Percentiles rank a stretch among this genome's conserved stretches.
These are phyloP conservation scores for Cynara cardunculus DNA, from an alignment of 129 eudicot genomes.

Conservation along the genomic window DNA sequence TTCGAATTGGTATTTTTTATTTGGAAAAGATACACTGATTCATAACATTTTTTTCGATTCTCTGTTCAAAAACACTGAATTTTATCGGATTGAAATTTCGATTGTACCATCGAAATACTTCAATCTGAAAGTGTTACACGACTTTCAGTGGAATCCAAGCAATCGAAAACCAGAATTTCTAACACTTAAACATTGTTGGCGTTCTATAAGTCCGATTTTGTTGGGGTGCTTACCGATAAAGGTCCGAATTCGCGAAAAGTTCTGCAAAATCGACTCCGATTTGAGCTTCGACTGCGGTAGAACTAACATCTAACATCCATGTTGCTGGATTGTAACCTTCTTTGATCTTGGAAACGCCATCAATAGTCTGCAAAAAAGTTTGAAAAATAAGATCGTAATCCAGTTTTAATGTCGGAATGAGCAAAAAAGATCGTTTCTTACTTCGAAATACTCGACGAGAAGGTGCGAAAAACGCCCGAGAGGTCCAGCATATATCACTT, in stretches of 20 bases:
- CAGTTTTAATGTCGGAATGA: background rate
- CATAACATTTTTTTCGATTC: too few species aligned
- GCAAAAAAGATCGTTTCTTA: slow-evolving; percentile 22
- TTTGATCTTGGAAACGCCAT: slow-evolving; percentile 66
- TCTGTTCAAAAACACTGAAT: too few species aligned
- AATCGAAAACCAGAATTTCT: too few species aligned
- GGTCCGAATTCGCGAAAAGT: slow-evolving; percentile 48
- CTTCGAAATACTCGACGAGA: slow-evolving; percentile 65
- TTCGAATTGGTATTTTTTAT: too few species aligned
- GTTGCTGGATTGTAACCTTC: slow-evolving; percentile 80
- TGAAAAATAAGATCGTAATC: background rate
- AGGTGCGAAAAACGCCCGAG: slow-evolving; percentile 59
- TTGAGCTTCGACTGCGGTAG: slow-evolving; percentile 51
- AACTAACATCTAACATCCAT: slow-evolving; percentile 78
- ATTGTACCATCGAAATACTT: too few species aligned
- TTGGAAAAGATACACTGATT: too few species aligned
- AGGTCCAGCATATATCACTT: slow-evolving; percentile 66
- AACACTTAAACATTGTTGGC: too few species aligned
- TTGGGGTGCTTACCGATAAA: slow-evolving; percentile 36
- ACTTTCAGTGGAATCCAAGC: too few species aligned
- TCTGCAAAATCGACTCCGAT: slow-evolving; percentile 61
- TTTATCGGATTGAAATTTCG: too few species aligned
- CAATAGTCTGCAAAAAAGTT: slow-evolving; percentile 35
- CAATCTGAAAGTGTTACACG: too few species aligned
- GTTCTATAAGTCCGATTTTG: background rate